Evolutionary conservation across 371 early-diverging fungal genomes (phyloP).

Genomic region (Mortierella sp.): DNA sequence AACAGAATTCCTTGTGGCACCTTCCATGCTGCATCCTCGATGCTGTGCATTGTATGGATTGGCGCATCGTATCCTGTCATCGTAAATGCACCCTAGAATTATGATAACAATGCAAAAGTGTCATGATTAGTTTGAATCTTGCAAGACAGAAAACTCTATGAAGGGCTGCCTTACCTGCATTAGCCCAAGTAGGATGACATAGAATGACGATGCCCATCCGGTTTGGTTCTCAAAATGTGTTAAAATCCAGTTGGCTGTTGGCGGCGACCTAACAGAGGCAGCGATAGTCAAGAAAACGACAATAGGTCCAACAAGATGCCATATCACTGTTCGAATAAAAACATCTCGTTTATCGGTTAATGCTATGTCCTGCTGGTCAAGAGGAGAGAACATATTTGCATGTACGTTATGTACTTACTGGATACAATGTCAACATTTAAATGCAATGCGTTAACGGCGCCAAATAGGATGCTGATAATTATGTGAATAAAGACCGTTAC

Average conservation of each 20-base stretch:
- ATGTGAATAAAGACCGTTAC: constrained; percentile 38
- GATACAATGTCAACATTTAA: constrained; percentile 27
- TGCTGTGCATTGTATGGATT: constrained; percentile 34
- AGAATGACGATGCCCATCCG: constrained; percentile 22
- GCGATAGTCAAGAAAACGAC: constrained; percentile 28
- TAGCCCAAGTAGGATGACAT: constrained; percentile 28
- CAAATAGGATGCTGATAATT: constrained; percentile 21
- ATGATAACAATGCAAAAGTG: background rate
- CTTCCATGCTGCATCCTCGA: constrained; percentile 27
- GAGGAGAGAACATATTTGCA: background rate
- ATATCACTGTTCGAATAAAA: constrained; percentile 12
- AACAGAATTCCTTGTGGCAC: constrained; percentile 27
- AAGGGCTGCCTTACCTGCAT: constrained; percentile 17
- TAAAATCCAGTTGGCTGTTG: constrained; percentile 33
- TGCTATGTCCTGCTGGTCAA: background rate
- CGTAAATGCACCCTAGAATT: constrained; percentile 28
- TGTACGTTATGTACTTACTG: constrained; percentile 11
- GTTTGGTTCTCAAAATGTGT: constrained; percentile 50
- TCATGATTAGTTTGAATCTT: background rate
- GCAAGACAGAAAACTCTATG: background rate
- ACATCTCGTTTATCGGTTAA: background rate
- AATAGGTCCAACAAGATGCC: constrained; percentile 37
- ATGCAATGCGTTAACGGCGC: constrained; percentile 25
- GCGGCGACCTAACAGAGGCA: constrained; percentile 15
- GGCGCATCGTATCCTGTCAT: constrained; percentile 44